Evolutionary conservation across 768 basidiomycete species (phyloP).

Genomic region (Pisolithus sp.): DNA sequence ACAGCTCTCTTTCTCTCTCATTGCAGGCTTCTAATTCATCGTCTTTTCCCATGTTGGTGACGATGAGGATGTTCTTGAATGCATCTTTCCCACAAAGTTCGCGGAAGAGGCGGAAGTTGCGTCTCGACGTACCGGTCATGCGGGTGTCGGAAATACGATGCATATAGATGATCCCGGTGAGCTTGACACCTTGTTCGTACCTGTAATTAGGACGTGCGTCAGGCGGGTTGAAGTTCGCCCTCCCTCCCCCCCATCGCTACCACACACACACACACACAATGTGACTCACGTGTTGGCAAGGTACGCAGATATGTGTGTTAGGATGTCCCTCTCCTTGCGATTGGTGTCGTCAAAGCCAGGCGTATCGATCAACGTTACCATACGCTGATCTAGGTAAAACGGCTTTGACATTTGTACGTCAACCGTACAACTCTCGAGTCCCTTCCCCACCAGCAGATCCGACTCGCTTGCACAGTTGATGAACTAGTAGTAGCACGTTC

Average conservation of each 20-base stretch:
- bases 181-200: constrained; percentile 31
- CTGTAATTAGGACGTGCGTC: constrained; percentile 6
- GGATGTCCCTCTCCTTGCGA: constrained; percentile 37
- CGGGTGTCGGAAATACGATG: constrained; percentile 48
- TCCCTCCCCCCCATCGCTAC: too few relatives aligned
- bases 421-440: constrained; percentile 39
- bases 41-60: constrained; percentile 50
- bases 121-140: constrained; percentile 44
- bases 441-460: constrained; percentile 32
- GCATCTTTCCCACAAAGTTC: constrained; percentile 46
- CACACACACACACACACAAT: too few relatives aligned
- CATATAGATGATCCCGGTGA: constrained; percentile 51
- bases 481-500: constrained; percentile 28
- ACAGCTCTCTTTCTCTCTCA: constrained; percentile 43
- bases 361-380: constrained; percentile 44
- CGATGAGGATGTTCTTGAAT: constrained; percentile 45
- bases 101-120: constrained; percentile 47
- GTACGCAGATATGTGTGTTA: constrained; percentile 36
- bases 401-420: constrained; percentile 33
- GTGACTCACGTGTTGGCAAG: constrained; percentile 7
- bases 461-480: constrained; percentile 43
- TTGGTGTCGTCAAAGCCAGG: constrained; percentile 48
- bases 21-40: constrained; percentile 32
- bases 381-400: constrained; percentile 34
- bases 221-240: too few relatives aligned